These are phyloP conservation scores for Pyrenochaeta sp. DNA, from an alignment of 2,329 filamentous ascomycete species.

Conservation along the genomic window DNA sequence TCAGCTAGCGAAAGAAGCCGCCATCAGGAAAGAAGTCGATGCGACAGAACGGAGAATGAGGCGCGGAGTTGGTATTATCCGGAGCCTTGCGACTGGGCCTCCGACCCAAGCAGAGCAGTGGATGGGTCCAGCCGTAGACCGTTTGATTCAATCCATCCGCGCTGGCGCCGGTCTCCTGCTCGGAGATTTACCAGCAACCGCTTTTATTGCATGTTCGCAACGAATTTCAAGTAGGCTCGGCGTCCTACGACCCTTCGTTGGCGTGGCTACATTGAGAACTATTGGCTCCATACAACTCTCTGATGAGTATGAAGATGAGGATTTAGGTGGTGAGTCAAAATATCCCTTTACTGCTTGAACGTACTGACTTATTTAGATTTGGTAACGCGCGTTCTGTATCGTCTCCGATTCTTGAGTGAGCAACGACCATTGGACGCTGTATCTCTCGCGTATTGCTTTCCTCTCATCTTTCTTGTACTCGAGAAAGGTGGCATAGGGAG, in stretches of 20 bases:
- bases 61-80: constrained; percentile 86
- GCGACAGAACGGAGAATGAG: constrained; percentile 74
- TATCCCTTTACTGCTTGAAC: background rate
- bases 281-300: constrained; percentile 77
- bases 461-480: constrained; percentile 81
- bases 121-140: constrained; percentile 82
- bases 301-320: constrained; percentile 76
- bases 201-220: constrained; percentile 82
- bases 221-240: constrained; percentile 79
- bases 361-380: constrained; percentile 58
- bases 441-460: constrained; percentile 86
- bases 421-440: constrained; percentile 92
- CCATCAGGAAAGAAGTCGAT: constrained; percentile 77
- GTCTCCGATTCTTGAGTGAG: constrained; percentile 87
- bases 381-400: constrained; percentile 87
- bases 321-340: constrained; percentile 66
- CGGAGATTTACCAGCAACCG: constrained; percentile 77
- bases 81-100: constrained; percentile 81
- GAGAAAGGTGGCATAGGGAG: constrained; percentile 79
- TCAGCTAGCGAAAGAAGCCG: constrained; percentile 85
- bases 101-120: constrained; percentile 89
- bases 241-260: constrained; percentile 80
- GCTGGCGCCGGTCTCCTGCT: constrained; percentile 83
- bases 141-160: constrained; percentile 76
- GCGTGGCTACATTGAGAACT: constrained; percentile 83